Conservation (phyloP, 768 basidiomycete genomes). For the Hericium erinaceus region DNA sequence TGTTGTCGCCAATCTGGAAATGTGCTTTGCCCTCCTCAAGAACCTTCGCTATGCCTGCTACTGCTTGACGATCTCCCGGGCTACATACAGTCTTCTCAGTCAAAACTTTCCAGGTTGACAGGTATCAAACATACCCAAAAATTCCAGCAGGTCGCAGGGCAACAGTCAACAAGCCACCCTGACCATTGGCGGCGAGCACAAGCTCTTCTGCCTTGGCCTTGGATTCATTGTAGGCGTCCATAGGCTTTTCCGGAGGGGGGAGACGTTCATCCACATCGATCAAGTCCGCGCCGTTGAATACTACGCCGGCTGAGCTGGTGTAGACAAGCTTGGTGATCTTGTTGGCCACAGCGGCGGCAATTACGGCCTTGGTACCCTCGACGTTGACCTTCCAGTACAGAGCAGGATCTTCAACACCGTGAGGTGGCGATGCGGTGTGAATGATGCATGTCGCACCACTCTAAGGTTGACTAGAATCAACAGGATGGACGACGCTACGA, state of each 20-base stretch:
- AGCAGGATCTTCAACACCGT: constrained; percentile 53
- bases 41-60: constrained; percentile 71
- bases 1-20: constrained; percentile 90
- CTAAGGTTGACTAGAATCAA: constrained; percentile 25
- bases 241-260: constrained; percentile 57
- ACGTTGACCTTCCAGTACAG: constrained; percentile 93
- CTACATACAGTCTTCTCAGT: constrained; percentile 27
- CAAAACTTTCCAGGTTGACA: too few relatives aligned
- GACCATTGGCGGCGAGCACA: constrained; percentile 80
- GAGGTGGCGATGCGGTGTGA: constrained; percentile 86
- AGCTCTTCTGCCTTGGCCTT: constrained; percentile 84
- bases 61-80: constrained; percentile 84
- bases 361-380: constrained; percentile 77
- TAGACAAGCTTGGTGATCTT: constrained; percentile 85
- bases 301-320: constrained; percentile 87
- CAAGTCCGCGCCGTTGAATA: constrained; percentile 76
- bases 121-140: constrained; percentile 61
- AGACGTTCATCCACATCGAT: constrained; percentile 85
- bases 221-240: constrained; percentile 92
- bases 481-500: not conserved
- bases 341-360: constrained; percentile 66
- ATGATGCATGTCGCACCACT: constrained; percentile 85
- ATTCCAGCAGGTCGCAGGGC: constrained; percentile 90
- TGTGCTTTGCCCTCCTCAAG: constrained; percentile 78
- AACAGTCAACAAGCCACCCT: constrained; percentile 77